Base-by-base conservation (phyloP, 495 filamentous ascomycete species). In the Friedmanniomyces endolithicus region DNA sequence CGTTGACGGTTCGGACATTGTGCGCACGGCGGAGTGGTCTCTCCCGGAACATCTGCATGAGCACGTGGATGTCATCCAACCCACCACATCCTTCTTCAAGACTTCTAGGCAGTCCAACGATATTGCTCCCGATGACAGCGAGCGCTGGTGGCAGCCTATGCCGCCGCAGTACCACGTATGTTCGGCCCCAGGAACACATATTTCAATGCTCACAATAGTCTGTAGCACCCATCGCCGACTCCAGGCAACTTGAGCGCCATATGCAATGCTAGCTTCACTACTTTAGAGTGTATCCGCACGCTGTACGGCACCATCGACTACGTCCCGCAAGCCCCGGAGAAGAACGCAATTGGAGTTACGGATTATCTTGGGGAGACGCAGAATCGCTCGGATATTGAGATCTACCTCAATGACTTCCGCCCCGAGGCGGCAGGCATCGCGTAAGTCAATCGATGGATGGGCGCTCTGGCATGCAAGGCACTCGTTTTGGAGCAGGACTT, bases 21-120 rank as follows among this genome's bases (percentile, higher is more conserved):
- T 69, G 34, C 68, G 69, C n/a, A 69, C 68, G 33, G 63, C 71
- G 43, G 60, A 69, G 35, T 82, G 78, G 68, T 78, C 74, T 45
- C 67, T 80, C 9, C 78, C 79, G 24, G 64, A 64, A 54, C 71
- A 77, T 57, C 72, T 71, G 6, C 76, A 77, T 52, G 65, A 66
- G 25, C 78, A 82, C 59, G 75, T 87, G 55, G 76, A 80, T 48
- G 73, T 78, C 6, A 76, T 85, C 41, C 82, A 85, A 65, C 82
- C 81, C n/a, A 84, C 81, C 4, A 85, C 76, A 35, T 81, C 78
- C 6, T 85, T 86, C 63, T 71, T 74, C 58, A 64, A 64, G 16
- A 17, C 57, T 9, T 6, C 31, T 7, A 31, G 19, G 17, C 39
- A 56, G 23, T 22, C 29, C 24, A 43, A 37, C 39, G 20, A 52